Evolutionary conservation across 768 basidiomycete genomes (phyloP).

Genomic region (Clitopilus passeckerianus): DNA sequence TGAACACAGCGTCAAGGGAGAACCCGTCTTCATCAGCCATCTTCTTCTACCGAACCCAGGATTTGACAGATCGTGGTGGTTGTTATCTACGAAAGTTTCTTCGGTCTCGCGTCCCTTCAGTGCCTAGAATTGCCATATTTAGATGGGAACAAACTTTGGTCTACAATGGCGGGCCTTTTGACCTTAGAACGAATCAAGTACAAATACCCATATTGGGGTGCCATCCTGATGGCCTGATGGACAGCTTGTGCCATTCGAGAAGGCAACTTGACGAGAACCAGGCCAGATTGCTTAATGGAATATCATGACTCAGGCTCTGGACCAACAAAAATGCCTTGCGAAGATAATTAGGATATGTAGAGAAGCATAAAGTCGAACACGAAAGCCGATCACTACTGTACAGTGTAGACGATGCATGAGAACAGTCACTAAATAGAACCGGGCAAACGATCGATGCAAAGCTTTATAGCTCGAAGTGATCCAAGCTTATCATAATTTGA

Average conservation of each 20-base stretch:
- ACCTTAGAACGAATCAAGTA: neutral
- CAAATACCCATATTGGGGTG: neutral
- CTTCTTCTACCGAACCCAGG: constrained; percentile 15
- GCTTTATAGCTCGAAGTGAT: constrained; percentile 25
- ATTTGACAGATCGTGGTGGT: constrained; percentile 10
- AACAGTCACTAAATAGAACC: constrained; percentile 4
- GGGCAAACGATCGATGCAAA: constrained; percentile 24
- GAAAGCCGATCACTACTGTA: too few species aligned
- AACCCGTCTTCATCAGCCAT: constrained; percentile 22
- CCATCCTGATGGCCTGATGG: too few species aligned
- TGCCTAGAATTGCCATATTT: neutral
- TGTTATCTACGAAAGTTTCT: neutral
- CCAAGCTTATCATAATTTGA: constrained; percentile 29
- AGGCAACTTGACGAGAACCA: too few species aligned
- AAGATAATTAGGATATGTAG: too few species aligned
- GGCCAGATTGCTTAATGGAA: too few species aligned
- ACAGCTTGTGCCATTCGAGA: too few species aligned
- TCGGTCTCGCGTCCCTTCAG: neutral
- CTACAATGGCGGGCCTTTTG: neutral
- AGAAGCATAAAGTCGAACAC: too few species aligned
- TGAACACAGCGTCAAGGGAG: constrained; percentile 42
- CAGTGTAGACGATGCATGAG: neutral
- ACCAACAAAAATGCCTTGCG: too few species aligned
- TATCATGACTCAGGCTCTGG: too few species aligned
- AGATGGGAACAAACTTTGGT: neutral